These are phyloP conservation scores for Clavulina sp. DNA, from an alignment of 768 basidiomycete species.

Conservation along the genomic window DNA sequence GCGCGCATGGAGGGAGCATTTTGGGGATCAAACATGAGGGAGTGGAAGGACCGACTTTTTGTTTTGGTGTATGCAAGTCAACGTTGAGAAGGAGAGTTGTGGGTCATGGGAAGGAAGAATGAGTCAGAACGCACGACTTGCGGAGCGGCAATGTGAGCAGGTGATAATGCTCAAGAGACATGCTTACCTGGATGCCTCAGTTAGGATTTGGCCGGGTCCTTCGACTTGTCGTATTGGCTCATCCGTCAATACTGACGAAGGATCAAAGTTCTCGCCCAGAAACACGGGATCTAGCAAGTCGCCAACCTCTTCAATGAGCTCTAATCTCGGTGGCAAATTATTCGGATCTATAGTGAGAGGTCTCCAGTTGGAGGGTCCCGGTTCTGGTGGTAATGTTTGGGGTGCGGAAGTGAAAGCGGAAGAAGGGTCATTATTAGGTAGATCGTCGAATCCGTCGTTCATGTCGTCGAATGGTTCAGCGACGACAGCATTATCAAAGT, in stretches of 20 bases:
- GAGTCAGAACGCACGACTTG: constrained; percentile 7
- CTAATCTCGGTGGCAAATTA: constrained; percentile 37
- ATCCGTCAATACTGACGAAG: constrained; percentile 38
- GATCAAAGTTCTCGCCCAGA: constrained; percentile 32
- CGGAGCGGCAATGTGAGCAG: not conserved
- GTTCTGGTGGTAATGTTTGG: constrained; percentile 4
- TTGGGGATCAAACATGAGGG: constrained; percentile 43
- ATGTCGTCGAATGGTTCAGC: constrained; percentile 3
- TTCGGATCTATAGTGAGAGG: constrained; percentile 46
- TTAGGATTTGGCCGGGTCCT: constrained; percentile 63
- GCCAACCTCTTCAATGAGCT: constrained; percentile 44
- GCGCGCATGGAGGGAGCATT: constrained; percentile 63
- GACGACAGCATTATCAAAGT: constrained; percentile 24
- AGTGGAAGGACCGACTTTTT: constrained; percentile 61
- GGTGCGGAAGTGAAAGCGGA: too few species aligned
- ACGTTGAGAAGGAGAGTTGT: not conserved
- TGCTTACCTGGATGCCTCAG: constrained; percentile 52
- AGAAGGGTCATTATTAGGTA: too few species aligned
- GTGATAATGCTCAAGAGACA: not conserved
- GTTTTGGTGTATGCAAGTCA: not conserved
- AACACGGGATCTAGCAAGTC: constrained; percentile 51
- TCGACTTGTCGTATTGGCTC: constrained; percentile 65
- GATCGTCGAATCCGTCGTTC: not conserved
- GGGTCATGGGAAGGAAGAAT: not conserved
- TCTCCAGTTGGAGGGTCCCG: constrained; percentile 29